These are phyloP conservation scores for Penicillium tannophilum DNA, from an alignment of 495 filamentous ascomycete species.

Conservation along the genomic window DNA sequence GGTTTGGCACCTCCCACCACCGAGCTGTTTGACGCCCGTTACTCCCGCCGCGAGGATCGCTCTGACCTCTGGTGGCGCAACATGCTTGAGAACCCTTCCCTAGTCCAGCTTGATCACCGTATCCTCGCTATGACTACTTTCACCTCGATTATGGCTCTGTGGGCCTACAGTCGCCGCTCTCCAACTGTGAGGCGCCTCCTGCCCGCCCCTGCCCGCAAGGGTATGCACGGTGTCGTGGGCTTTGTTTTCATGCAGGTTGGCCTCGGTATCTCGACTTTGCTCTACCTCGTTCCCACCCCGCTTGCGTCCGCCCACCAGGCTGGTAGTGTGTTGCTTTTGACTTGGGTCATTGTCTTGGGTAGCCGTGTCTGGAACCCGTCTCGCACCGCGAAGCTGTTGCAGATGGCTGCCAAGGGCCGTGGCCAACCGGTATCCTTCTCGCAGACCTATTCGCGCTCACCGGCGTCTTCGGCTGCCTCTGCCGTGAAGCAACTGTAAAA, in stretches of 20 bases:
- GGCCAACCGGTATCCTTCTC: conserved; percentile 28
- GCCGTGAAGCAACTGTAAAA: conserved; percentile 33
- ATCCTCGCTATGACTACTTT: conserved; percentile 89
- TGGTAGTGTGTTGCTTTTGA: conserved; percentile 81
- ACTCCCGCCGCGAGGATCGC: conserved; percentile 73
- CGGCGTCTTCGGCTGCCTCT: conserved; percentile 24
- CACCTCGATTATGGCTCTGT: conserved; percentile 73
- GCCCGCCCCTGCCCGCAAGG: conserved; percentile 65
- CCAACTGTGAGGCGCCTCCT: conserved; percentile 61
- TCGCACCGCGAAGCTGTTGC: conserved; percentile 50
- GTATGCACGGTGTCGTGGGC: conserved; percentile 77
- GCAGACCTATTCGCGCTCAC: not conserved
- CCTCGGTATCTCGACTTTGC: conserved; percentile 84
- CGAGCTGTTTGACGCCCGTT: conserved; percentile 84
- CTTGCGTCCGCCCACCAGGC: conserved; percentile 93
- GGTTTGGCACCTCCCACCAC: conserved; percentile 76
- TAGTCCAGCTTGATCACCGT: conserved; percentile 95
- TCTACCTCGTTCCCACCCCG: conserved; percentile 88
- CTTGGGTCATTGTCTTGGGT: conserved; percentile 76
- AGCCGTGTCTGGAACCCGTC: conserved; percentile 59
- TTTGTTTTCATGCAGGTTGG: conserved; percentile 79
- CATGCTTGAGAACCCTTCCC: conserved; percentile 91
- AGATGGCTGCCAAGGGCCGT: conserved; percentile 45
- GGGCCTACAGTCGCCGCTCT: conserved; percentile 71
- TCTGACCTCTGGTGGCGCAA: conserved; percentile 94